These are phyloP conservation scores for Cladosporium sp. DNA, from an alignment of 2,329 filamentous ascomycete species.

Conservation along the genomic window DNA sequence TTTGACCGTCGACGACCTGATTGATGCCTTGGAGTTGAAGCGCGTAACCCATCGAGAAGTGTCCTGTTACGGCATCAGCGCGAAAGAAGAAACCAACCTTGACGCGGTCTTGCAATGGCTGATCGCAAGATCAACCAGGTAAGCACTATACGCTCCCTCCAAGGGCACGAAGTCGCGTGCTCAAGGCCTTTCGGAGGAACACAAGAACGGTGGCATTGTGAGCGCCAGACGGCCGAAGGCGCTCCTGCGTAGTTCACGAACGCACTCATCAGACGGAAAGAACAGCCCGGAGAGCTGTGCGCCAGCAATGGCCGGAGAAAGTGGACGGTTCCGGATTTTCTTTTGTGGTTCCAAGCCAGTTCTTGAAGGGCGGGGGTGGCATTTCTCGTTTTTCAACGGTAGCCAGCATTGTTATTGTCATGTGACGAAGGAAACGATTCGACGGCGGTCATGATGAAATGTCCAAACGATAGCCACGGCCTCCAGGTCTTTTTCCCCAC, in stretches of 20 bases:
- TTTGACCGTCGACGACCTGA: slow-evolving; percentile 88
- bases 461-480: slow-evolving; percentile 8
- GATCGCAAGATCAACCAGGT: slow-evolving; percentile 81
- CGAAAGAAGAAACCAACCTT: slow-evolving; percentile 97
- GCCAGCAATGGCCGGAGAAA: slow-evolving; percentile 33
- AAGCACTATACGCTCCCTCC: slow-evolving; percentile 16
- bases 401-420: slow-evolving; percentile 4
- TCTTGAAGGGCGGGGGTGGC: no score
- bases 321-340: neutral
- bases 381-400: neutral
- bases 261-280: slow-evolving; percentile 17
- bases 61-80: slow-evolving; percentile 97
- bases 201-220: slow-evolving; percentile 11
- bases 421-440: slow-evolving; percentile 12
- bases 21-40: slow-evolving; percentile 87
- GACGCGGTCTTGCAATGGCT: slow-evolving; percentile 96
- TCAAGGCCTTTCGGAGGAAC: neutral
- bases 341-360: no score
- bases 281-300: slow-evolving; percentile 26
- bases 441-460: slow-evolving; percentile 6
- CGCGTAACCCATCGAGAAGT: slow-evolving; percentile 88
- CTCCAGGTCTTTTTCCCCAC: no score
- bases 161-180: no score
- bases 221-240: neutral
- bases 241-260: neutral